Base-by-base conservation (phyloP, 495 filamentous ascomycete species). In the Hypoxylon rickii region DNA sequence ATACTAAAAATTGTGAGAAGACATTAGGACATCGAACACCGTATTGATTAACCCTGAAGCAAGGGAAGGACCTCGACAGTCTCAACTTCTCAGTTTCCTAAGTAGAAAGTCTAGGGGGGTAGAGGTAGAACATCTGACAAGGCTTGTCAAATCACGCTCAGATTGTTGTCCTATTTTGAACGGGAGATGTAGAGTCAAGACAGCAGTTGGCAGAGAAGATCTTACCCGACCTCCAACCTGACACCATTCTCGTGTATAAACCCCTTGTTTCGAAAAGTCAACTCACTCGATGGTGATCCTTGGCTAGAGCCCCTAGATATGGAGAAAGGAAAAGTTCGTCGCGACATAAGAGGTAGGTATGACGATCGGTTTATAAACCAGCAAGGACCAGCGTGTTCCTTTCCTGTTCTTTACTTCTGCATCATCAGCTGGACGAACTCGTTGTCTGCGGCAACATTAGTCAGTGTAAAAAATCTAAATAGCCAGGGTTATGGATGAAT, bases 401-500 rank as follows among this genome's bases (percentile, higher is more conserved):
- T 54, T 42, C 37, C 19, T 43, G 36, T 22, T 50, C n/a, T 61
- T 82, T 89, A 97, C 82, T 98, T 98, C 86, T 98, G 94, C 93
- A 98, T 97, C 94, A 98, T 98, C 70, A 98, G 87, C 80, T 98
- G 94, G 65, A 98, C 94, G 73, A 98, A 98, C 79, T 98, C 94
- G 82, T 98, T 97, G 79, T 98, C 94, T 98, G 70, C 32, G 26
- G 15, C 6, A 17, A 13, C 12, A 47, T 29, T 1, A 7, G 66
- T 83, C 64, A 83, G 78, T 43, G 41, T 47, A 29, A 1, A 4
- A 31, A n/a, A 18, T 10, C 7, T 17, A 48, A 21, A 33, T 20
- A 7, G 20, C 8, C 20, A 19, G 3, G 2, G 8, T 22, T 24
- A 31, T 44, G 26, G 22, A 11, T 15, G 22, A 51, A 65, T 79